Conservation (phyloP, 148 eudicot genomes). For the Silene latifolia region DNA sequence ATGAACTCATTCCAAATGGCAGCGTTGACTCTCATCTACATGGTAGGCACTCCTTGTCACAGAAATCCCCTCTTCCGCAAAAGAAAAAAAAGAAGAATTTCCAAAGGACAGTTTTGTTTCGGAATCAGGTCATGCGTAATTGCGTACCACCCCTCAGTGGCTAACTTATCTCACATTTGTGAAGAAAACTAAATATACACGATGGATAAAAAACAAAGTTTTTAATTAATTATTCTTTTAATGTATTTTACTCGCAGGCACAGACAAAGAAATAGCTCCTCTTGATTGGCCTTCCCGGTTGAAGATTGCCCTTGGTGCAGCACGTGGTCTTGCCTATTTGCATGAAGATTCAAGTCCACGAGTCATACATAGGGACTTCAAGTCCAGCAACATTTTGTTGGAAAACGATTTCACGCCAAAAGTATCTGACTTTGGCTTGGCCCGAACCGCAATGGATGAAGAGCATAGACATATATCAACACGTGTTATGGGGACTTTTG, state of each 20-base stretch:
- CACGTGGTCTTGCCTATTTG: constrained; percentile 91
- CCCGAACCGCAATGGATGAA: constrained; percentile 74
- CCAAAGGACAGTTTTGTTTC: too few species aligned
- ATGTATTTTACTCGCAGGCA: constrained; percentile 36
- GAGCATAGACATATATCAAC: constrained; percentile 76
- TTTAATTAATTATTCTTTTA: neutral
- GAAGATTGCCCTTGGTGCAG: constrained; percentile 93
- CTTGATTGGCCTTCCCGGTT: constrained; percentile 80
- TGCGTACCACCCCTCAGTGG: too few species aligned
- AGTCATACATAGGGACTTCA: constrained; percentile 94
- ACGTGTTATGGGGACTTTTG: constrained; percentile 97
- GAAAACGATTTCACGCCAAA: constrained; percentile 92
- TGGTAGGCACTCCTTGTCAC: constrained; percentile 37
- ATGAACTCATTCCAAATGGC: constrained; percentile 83
- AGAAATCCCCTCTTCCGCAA: neutral
- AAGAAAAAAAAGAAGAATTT: neutral
- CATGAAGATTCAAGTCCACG: constrained; percentile 98
- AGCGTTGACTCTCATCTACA: constrained; percentile 94
- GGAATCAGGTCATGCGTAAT: too few species aligned
- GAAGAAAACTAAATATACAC: neutral
- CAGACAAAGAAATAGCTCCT: constrained; percentile 63
- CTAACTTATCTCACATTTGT: neutral
- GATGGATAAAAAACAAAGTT: neutral
- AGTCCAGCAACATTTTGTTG: constrained; percentile 86
- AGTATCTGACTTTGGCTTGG: constrained; percentile 98